Evolutionary conservation across 768 basidiomycete species (phyloP), one percentile per base, ranked within the genome.

Genomic region (Cantharellus anzutake): DNA sequence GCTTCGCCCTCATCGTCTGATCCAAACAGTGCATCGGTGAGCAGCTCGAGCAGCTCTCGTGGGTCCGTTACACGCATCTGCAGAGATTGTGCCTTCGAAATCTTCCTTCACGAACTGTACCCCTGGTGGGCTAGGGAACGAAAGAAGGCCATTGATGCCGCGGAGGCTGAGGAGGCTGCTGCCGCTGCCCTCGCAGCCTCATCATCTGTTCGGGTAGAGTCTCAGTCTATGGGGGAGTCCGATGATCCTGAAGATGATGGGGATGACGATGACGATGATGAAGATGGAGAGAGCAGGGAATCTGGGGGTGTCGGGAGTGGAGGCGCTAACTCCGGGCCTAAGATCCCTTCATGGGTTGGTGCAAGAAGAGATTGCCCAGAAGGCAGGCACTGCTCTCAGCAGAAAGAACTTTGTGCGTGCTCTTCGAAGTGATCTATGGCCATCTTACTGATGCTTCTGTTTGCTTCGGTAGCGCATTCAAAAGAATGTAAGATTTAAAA

Each of bases 21-120:
- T 35, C 39, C 11, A 7, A 14, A 20, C 40, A 44, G 7, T 58
- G 57, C 35, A n/a, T 39, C 57, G 7, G 20, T 1, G 20, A 29
- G 20, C 20, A 29, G 20, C 20, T 29, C 20, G 20, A 29, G 20
- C 20, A 29, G 20, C 20, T 29, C 20, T 29, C 20, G 20, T 29
- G 20, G 20, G 20, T 29, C 20, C 20, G 20, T 29, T 29, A 29
- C 20, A 29, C 35, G 55, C n/a, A 57, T 59, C 11, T 59, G 58
- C 38, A 11, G 58, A 34, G 58, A 59, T 5, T 59, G 58, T 41
- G 58, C 58, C 55, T 16, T 34, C 5, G 55, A 57, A 59, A 57
- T 59, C 7, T 59, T 59, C 40, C 40, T 59, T n/a, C 55, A 57
- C n/a, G 58, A 57, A n/a, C 5, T 59, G 11, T 59, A 59, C 40